Evolutionary conservation across 345 rosid species (phyloP).

Genomic region (Camelina sativa): DNA sequence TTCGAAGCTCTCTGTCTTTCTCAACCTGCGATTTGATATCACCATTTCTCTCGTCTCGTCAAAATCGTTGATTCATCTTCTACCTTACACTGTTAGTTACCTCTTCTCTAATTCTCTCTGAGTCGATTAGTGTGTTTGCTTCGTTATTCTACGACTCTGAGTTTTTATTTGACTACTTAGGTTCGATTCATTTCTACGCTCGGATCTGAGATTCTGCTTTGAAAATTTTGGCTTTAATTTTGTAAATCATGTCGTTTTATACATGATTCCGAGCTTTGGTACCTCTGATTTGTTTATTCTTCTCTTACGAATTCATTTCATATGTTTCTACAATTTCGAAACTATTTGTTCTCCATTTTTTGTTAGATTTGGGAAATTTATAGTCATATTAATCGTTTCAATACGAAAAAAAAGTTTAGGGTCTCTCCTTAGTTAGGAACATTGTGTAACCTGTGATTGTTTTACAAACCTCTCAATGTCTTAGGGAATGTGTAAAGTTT

Average conservation of each 20-base stretch:
- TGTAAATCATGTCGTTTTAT: not conserved
- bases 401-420: no score
- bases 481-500: not conserved
- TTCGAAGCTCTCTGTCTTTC: not conserved
- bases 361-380: not conserved
- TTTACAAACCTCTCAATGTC: not conserved
- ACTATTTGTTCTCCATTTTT: not conserved
- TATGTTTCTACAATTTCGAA: not conserved
- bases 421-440: no score
- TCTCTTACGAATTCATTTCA: no score
- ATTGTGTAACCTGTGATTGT: not conserved
- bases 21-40: not conserved
- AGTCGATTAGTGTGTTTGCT: not conserved
- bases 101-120: not conserved
- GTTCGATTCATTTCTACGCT: not conserved
- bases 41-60: not conserved
- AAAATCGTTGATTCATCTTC: conserved; percentile 4
- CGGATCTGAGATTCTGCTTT: conserved; percentile 18
- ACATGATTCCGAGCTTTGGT: not conserved
- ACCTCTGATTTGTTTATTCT: not conserved
- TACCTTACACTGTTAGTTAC: conserved; percentile 4
- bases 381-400: no score
- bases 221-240: not conserved
- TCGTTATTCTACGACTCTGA: not conserved
- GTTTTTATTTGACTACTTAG: not conserved